Evolutionary conservation across 345 rosid genomes (phyloP), one percentile per base, ranked within the genome.

Genomic region (Lumnitzera littorea): DNA sequence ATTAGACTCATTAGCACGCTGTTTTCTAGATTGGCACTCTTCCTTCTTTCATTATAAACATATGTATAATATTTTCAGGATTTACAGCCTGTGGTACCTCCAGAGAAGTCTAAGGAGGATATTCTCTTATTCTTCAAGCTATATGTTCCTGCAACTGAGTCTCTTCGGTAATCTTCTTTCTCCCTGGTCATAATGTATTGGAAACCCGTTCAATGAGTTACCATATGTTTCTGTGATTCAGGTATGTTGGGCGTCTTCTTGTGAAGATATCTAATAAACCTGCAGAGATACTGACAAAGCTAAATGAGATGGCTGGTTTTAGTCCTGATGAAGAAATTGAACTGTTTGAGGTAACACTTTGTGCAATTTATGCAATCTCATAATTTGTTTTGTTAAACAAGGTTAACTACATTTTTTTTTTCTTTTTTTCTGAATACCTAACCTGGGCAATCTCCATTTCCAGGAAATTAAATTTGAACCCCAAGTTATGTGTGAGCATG

Each of bases 391-490:
- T 36, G 11, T 36, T 36, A 36, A 36, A 36, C 43, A 36, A 36
- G 43, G 9, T 36, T 9, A 4, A 36, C 9, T 36, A 9, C 1
- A 4, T 9, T 36, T 1, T 27, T 36, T 20, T 20, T 20, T 29
- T 36, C 10, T 36, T 1, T 27, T 36, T 36, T 9, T 36, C 1
- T 36, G 43, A 36, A 36, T 36, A 36, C 10, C 43, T 36, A 36
- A 36, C 10, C 43, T 36, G 43, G 53, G 20, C 70, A 47, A 52
- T 60, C 46, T 54, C 56, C 57, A 23, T 16, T 65, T 70, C 48
- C 87, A 92, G 98, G 98, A 92, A 78, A 89, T 92, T 75, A 85
- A 89, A 71, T 92, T 87, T 67, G 98, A 89, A 68, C 96, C 96
- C 43, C 64, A 61, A 70, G 91, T 92, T 55, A 84, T 92, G 96